Conservation (phyloP, 2,329 filamentous ascomycete genomes). For the Tolypocladium inflatum region DNA sequence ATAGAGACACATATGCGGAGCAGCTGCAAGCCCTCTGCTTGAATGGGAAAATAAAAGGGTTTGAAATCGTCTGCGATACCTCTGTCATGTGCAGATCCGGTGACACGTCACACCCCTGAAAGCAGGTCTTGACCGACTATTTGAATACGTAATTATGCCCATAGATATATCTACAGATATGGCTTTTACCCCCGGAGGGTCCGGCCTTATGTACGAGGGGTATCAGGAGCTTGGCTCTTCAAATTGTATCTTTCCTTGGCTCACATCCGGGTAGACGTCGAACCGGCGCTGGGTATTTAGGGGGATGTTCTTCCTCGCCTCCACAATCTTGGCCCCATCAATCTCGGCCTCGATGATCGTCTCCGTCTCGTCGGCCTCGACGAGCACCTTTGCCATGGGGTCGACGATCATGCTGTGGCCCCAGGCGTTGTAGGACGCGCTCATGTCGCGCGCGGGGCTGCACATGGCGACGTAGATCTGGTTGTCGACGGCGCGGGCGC, state of each 20-base stretch:
- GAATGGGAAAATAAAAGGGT: not conserved
- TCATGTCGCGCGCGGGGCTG: constrained; percentile 74
- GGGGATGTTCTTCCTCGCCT: constrained; percentile 75
- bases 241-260: constrained; percentile 40
- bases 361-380: constrained; percentile 70
- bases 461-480: constrained; percentile 91
- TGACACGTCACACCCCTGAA: not conserved
- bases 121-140: too few relatives aligned
- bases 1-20: not conserved
- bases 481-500: constrained; percentile 83
- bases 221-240: constrained; percentile 14
- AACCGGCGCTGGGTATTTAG: constrained; percentile 78
- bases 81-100: not conserved
- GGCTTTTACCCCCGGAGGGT: not conserved
- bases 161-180: not conserved
- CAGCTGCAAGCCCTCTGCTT: not conserved
- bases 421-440: constrained; percentile 76
- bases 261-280: constrained; percentile 92
- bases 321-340: constrained; percentile 56
- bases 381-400: constrained; percentile 75
- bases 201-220: not conserved
- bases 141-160: too few relatives aligned
- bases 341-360: constrained; percentile 67
- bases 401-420: constrained; percentile 86
- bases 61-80: not conserved